A percentile compares a stretch with the other conserved stretches of the same genome.
phyloP scores from a whole-genome alignment of 345 rosid species.

The Excoecaria agallocha region DNA sequence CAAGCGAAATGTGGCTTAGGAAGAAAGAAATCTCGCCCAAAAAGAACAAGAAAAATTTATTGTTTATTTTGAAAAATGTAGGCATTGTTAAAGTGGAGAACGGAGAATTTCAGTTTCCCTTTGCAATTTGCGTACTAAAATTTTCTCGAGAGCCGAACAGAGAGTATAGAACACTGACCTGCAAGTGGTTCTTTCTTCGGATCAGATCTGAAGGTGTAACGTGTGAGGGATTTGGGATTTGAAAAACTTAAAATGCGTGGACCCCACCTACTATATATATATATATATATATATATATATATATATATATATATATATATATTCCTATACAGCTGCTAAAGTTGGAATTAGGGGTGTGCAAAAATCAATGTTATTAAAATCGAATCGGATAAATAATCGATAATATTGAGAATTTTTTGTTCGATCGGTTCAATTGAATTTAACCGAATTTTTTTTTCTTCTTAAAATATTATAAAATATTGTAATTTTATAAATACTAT shows the following conservation, averaged over 20 bases:
- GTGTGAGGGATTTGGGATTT: background rate
- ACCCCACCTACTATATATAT: background rate
- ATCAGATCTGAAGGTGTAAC: slow-evolving; percentile 22
- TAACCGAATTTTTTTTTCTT: too few species aligned
- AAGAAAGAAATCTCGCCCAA: background rate
- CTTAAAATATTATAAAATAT: too few species aligned
- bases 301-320: too few species aligned
- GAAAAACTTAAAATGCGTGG: background rate
- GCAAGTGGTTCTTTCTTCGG: slow-evolving; percentile 4
- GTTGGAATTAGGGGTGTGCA: too few species aligned
- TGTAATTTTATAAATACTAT: too few species aligned
- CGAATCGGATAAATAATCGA: too few species aligned
- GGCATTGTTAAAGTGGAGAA: background rate
- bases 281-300: too few species aligned
- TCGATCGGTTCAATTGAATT: too few species aligned
- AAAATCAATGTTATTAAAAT: too few species aligned
- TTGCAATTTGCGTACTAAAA: background rate
- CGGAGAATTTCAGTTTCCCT: background rate
- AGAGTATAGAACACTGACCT: slow-evolving; percentile 1
- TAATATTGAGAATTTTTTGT: too few species aligned
- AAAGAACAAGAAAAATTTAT: background rate
- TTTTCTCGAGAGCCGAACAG: slow-evolving; percentile 10
- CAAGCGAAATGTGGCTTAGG: background rate
- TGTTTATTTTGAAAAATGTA: background rate
- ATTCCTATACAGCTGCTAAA: too few species aligned